These are phyloP conservation scores for Pichia sorboxylosa DNA, from an alignment of 1,139 yeast species.

Conservation along the genomic window DNA sequence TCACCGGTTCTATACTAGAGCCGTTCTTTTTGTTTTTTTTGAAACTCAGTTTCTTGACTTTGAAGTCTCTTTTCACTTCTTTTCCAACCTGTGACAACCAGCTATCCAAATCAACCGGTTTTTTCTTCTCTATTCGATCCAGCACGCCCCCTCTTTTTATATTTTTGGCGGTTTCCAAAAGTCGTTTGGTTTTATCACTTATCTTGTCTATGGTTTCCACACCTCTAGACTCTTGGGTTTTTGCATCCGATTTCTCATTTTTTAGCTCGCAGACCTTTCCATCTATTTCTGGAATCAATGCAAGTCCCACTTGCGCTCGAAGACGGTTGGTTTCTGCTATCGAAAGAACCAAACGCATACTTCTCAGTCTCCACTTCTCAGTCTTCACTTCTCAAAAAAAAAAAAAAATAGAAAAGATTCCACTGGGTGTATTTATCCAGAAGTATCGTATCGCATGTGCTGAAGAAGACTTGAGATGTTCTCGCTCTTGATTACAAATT, in stretches of 20 bases:
- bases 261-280: no score
- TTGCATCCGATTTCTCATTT: neutral
- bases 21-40: conserved; percentile 1
- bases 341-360: conserved; percentile 12
- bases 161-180: no score
- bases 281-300: conserved; percentile 13
- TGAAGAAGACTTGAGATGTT: no score
- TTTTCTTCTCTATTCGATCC: conserved; percentile 10
- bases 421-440: no score
- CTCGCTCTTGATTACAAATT: no score
- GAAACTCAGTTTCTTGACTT: conserved; percentile 3
- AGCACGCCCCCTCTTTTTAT: conserved; percentile 17
- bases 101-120: conserved; percentile 12
- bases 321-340: conserved; percentile 15
- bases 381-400: no score
- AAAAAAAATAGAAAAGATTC: no score
- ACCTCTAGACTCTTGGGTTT: neutral
- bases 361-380: neutral
- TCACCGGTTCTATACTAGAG: conserved; percentile 22
- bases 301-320: conserved; percentile 16
- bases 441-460: no score
- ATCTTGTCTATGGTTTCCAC: no score
- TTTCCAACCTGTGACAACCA: conserved; percentile 21
- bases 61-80: conserved; percentile 4
- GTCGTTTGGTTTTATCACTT: no score